Base-by-base conservation (phyloP, 2,329 filamentous ascomycete genomes). In the Trichoderma harzianum region DNA sequence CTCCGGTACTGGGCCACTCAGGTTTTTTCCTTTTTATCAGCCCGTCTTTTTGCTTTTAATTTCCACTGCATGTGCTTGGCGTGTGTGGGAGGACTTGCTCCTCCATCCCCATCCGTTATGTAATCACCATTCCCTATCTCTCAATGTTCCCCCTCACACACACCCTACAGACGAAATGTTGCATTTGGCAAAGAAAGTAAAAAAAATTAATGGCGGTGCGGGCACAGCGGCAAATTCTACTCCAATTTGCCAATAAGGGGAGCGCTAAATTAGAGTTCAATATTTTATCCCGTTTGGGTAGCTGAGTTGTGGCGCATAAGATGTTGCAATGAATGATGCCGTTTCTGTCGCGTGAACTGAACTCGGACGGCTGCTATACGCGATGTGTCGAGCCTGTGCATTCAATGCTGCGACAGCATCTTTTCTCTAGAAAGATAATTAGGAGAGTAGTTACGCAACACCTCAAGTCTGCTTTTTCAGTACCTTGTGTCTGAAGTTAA, bases 241-340 rank as follows among this genome's bases (percentile, higher is more conserved):
- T 58, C 53, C 51, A 58, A 68, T 16, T 68, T n/a, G n/a, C 18
- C 24, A 43, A 58, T 7, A 58, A 8, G 34, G 51, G 34, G 16
- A 28, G 21, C 53, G 34, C 65, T 58, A 68, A 68, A 30, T 58
- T 68, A 58, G 65, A 36, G 65, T 43, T 68, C 65, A 58, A 21
- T 58, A 30, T 58, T 68, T 43, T 39, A 68, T 68, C 65, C 65
- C 53, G 8, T 58, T 68, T 43, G 24, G 65, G 65, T 32, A 68
- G 47, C 18, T 39, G 10, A 32, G 18, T 24, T 51, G 61, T 51
- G 39, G 61, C 36, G 61, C 24, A 47, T 16, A 30, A 16, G 32
- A 36, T 18, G n/a, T 10, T 66, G n/a, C 26, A 32, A 57, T 36
- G 32, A 30, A 61, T 39, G 28, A 61, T 26, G 24, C 53, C 7